A percentile compares a stretch with the other conserved stretches of the same genome.
Conservation (phyloP, 352 stramenopile genomes). For the Globisporangium paroecandrum region DNA sequence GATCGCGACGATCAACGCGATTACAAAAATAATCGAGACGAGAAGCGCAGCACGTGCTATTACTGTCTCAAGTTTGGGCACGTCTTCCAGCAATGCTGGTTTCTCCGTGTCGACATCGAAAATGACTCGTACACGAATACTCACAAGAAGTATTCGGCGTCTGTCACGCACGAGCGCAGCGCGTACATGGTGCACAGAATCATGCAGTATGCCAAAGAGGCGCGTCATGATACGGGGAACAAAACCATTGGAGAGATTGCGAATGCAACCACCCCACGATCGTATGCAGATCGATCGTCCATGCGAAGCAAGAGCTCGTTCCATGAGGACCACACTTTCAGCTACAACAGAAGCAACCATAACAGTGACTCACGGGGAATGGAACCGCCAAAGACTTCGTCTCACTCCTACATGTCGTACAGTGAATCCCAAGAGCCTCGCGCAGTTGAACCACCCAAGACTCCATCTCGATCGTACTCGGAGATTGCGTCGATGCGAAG, state of each 20-base stretch:
- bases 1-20: conserved; percentile 8
- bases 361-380: not conserved
- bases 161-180: conserved; percentile 29
- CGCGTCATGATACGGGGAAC: conserved; percentile 10
- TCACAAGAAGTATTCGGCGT: conserved; percentile 40
- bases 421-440: not conserved
- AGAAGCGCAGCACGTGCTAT: conserved; percentile 29
- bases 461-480: conserved; percentile 9
- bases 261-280: not conserved
- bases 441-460: not conserved
- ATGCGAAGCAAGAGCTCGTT: conserved; percentile 14
- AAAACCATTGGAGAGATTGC: not conserved
- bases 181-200: conserved; percentile 37
- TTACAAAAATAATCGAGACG: conserved; percentile 11
- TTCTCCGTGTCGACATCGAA: conserved; percentile 36
- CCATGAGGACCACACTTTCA: conserved; percentile 6
- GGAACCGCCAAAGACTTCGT: not conserved
- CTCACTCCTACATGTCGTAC: conserved; percentile 3
- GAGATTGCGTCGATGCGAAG: conserved; percentile 15
- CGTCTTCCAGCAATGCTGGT: conserved; percentile 38
- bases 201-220: conserved; percentile 34
- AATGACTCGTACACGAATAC: conserved; percentile 23
- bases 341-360: conserved; percentile 1
- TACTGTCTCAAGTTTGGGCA: conserved; percentile 45
- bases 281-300: conserved; percentile 1